These are phyloP conservation scores for Favolaschia claudopus DNA, from an alignment of 768 basidiomycete genomes.

Conservation along the genomic window DNA sequence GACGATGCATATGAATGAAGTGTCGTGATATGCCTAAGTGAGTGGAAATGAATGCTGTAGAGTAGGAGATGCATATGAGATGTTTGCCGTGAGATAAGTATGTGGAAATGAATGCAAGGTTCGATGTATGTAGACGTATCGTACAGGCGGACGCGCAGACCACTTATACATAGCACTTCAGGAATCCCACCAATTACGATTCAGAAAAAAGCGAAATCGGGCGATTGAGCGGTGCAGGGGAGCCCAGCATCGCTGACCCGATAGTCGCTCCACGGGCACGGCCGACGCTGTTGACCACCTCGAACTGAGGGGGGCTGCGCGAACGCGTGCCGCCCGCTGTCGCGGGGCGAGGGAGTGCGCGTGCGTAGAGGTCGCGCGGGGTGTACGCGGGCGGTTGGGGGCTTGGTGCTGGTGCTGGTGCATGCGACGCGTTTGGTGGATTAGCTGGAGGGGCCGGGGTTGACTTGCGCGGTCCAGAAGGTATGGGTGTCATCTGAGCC, in stretches of 20 bases:
- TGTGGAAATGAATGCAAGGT: too few species aligned
- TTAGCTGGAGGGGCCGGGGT: background rate
- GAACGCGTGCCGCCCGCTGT: background rate
- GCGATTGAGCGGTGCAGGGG: conserved; percentile 8
- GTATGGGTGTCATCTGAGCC: background rate
- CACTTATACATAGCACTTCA: too few species aligned
- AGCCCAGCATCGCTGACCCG: conserved; percentile 16
- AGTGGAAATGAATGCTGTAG: too few species aligned
- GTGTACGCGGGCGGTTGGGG: conserved; percentile 20
- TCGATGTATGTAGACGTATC: too few species aligned
- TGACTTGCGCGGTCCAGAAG: background rate
- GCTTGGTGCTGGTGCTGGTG: background rate
- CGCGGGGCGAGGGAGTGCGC: background rate
- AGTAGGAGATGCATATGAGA: too few species aligned
- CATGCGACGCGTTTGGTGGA: conserved; percentile 5
- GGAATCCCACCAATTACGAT: too few species aligned
- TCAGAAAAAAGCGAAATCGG: conserved; percentile 11
- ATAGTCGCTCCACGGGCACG: conserved; percentile 12
- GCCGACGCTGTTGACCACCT: background rate
- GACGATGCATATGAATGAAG: too few species aligned
- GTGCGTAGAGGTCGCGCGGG: conserved; percentile 18
- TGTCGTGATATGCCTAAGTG: too few species aligned
- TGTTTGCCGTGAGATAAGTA: too few species aligned
- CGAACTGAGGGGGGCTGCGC: background rate
- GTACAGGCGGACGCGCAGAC: too few species aligned